These are phyloP conservation scores for Porpolomopsis calyptriformis DNA, from an alignment of 768 basidiomycete genomes.

Conservation along the genomic window DNA sequence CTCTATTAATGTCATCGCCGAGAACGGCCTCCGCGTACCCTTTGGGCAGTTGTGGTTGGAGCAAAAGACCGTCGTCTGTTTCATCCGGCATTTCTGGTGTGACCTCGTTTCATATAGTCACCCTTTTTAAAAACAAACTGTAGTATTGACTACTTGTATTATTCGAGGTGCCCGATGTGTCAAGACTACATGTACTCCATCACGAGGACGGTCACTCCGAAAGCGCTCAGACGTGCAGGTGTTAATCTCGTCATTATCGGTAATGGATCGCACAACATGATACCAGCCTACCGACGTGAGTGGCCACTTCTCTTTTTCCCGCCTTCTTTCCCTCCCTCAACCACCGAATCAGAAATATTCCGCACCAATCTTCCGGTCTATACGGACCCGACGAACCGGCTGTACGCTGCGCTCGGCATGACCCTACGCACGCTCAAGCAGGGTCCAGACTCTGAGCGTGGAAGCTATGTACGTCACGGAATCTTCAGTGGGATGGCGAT, in stretches of 20 bases:
- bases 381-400: constrained; percentile 59
- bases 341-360: constrained; percentile 48
- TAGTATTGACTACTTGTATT: neutral
- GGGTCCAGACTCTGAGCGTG: constrained; percentile 8
- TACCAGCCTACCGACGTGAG: constrained; percentile 47
- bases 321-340: neutral
- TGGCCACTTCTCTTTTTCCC: neutral
- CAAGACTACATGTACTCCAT: constrained; percentile 81
- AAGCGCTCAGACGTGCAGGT: constrained; percentile 22
- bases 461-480: constrained; percentile 58
- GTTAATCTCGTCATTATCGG: constrained; percentile 64
- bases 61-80: constrained; percentile 58
- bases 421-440: constrained; percentile 1
- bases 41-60: constrained; percentile 59
- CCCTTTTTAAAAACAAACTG: neutral
- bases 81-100: constrained; percentile 78
- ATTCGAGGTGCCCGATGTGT: constrained; percentile 50
- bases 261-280: constrained; percentile 68
- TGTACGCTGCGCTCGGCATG: constrained; percentile 76
- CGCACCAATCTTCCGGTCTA: constrained; percentile 63
- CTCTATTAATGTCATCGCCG: constrained; percentile 50
- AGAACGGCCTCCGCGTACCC: constrained; percentile 51
- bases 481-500: constrained; percentile 58
- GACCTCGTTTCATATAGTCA: neutral
- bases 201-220: constrained; percentile 32